Percentiles rank a stretch among this genome's conserved stretches.
phyloP scores from a whole-genome alignment of 1,284 basidiomycete genomes.

The Sporisorium scitamineum region DNA sequence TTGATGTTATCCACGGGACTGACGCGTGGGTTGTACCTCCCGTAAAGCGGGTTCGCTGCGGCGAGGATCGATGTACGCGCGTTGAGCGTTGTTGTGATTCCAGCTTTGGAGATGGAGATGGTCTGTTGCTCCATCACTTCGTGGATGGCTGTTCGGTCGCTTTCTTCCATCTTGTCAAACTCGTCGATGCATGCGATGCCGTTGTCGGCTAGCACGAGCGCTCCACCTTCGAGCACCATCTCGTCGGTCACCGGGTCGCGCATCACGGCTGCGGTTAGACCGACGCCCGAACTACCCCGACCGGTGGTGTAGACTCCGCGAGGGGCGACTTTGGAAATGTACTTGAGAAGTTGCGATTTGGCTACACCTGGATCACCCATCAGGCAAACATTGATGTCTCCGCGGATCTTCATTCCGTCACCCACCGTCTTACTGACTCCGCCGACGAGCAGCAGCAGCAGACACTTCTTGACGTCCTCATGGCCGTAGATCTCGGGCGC shows the following conservation, averaged over 20 bases:
- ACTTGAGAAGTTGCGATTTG: slow-evolving; percentile 97
- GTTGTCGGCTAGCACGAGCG: slow-evolving; percentile 96
- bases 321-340: slow-evolving; percentile 97
- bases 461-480: slow-evolving; percentile 95
- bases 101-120: slow-evolving; percentile 98
- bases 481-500: slow-evolving; percentile 99
- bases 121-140: slow-evolving; percentile 99
- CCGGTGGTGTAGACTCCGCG: slow-evolving; percentile 98
- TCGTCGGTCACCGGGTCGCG: slow-evolving; percentile 99
- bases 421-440: slow-evolving; percentile 94
- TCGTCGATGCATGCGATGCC: slow-evolving; percentile 99
- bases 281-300: slow-evolving; percentile 96
- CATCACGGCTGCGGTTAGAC: slow-evolving; percentile 98
- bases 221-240: slow-evolving; percentile 99
- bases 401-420: slow-evolving; percentile 98
- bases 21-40: slow-evolving; percentile 96
- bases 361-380: slow-evolving; percentile 99
- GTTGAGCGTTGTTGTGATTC: slow-evolving; percentile 97
- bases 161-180: slow-evolving; percentile 99
- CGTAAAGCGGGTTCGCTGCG: slow-evolving; percentile 97
- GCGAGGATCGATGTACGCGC: slow-evolving; percentile 98
- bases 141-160: slow-evolving; percentile 97
- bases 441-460: slow-evolving; percentile 92
- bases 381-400: slow-evolving; percentile 95
- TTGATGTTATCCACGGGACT: slow-evolving; percentile 99